These are phyloP conservation scores for Alternaria metachromatica DNA, from an alignment of 2,329 filamentous ascomycete species.

Conservation along the genomic window DNA sequence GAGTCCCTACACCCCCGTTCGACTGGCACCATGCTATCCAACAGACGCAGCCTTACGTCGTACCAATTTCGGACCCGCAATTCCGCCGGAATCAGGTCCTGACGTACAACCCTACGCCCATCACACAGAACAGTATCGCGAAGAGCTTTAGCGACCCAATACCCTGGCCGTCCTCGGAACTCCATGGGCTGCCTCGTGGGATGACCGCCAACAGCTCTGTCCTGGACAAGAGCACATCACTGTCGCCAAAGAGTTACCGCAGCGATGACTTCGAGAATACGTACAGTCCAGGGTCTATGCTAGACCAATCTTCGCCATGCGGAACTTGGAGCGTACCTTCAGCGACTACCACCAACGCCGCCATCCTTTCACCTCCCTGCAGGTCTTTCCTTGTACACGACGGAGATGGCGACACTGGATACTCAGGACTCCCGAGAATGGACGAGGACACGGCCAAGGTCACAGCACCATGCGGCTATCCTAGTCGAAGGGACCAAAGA, in stretches of 20 bases:
- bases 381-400: background rate
- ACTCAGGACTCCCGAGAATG: background rate
- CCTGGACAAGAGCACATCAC: slow-evolving; percentile 15
- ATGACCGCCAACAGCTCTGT: slow-evolving; percentile 9
- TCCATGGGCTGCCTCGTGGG: background rate
- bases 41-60: slow-evolving; percentile 13
- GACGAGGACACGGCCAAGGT: background rate
- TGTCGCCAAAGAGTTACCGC: slow-evolving; percentile 30
- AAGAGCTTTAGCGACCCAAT: slow-evolving; percentile 8
- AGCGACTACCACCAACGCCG: background rate
- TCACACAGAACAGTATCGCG: slow-evolving; percentile 1
- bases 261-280: slow-evolving; percentile 19
- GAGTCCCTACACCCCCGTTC: background rate
- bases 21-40: slow-evolving; percentile 4
- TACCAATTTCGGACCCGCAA: slow-evolving; percentile 8
- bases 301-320: slow-evolving; percentile 6
- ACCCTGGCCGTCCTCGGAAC: slow-evolving; percentile 4
- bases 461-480: background rate
- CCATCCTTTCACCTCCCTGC: background rate
- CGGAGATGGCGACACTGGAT: background rate
- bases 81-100: slow-evolving; percentile 13
- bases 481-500: background rate
- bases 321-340: slow-evolving; percentile 7
- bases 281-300: slow-evolving; percentile 12
- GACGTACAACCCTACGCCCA: slow-evolving; percentile 5